Base-by-base conservation (phyloP, 2,329 filamentous ascomycete genomes). In the Colletotrichum theobromicola region DNA sequence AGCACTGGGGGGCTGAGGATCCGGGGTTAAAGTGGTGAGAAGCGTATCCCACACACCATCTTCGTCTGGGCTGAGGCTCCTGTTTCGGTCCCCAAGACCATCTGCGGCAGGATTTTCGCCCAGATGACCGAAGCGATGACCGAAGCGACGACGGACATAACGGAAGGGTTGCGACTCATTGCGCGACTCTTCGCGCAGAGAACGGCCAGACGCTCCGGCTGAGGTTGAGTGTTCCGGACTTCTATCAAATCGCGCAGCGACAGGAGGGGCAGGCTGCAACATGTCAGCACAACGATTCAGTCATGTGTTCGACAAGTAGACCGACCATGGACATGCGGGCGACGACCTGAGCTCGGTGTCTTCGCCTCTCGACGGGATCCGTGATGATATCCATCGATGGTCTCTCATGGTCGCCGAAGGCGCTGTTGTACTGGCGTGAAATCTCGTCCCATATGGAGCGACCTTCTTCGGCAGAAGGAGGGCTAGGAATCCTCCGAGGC, bases 31-130 rank as follows among this genome's bases (percentile, higher is more conserved):
- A 0, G 94, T 97, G 8, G 90, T 93, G 72, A 95, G 87, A 67
- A 98, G 91, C 4, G 93, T 95, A 74, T 96, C 93, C 96, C 96
- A 98, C 2, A 88, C 87, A 64, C 89, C 88, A 76, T 91, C 89
- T 50, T 86, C 88, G 68, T 93, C 93, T 1, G 93, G 93, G 80
- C 93, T 95, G n/a, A 95, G 85, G 82, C 95, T 98, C 78, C 95
- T 92, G 76, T 95, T 91, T 73, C 95, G 93, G 83, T 98, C 95
- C 46, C 95, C 95, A 18, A 98, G 89, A 5, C 95, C 95, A 82
- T 97, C 93, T 2, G 93, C 74, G 62, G 57, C 68, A 24, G 72
- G 24, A 7, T 37, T 32, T 18, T 74, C 72, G 7, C 21, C 70
- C n/a, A 60, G 15, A 30, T 72, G 69, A 21, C 68, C 72, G 37